A percentile compares a stretch with the other conserved stretches of the same genome.
Conservation (phyloP, 2,329 filamentous ascomycete genomes). For the Colletotrichum horii region DNA sequence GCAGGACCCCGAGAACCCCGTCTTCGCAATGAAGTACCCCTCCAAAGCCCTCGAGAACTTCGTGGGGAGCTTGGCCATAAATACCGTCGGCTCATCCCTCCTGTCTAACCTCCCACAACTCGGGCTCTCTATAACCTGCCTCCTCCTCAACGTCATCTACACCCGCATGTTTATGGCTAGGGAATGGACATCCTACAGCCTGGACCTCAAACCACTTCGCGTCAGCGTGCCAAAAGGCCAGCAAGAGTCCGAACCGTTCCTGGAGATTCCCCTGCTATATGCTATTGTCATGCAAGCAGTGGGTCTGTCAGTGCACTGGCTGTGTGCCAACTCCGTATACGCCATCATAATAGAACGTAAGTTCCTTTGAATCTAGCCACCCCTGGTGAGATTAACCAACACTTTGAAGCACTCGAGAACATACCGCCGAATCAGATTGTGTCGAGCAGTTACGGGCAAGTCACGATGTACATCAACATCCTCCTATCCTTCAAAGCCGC, state of each 20-base stretch:
- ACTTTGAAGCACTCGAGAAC: neutral
- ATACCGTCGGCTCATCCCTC: neutral
- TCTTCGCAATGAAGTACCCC: neutral
- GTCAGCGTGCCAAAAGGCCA: neutral
- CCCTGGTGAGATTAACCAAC: fast-evolving
- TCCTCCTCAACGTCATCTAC: neutral
- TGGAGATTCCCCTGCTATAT: neutral
- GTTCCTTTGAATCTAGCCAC: neutral
- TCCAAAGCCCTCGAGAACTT: neutral
- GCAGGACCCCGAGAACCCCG: neutral
- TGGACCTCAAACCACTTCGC: neutral
- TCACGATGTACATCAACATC: neutral
- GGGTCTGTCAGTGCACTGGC: neutral
- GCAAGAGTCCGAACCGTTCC: neutral
- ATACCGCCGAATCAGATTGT: neutral
- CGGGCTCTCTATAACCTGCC: neutral
- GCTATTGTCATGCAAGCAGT: neutral
- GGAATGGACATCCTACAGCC: neutral
- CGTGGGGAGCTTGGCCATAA: neutral
- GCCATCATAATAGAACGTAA: neutral
- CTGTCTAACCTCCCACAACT: neutral
- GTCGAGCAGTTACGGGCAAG: neutral
- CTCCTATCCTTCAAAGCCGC: neutral
- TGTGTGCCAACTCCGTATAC: neutral
- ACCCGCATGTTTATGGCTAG: neutral